Evolutionary conservation across 495 filamentous ascomycete genomes (phyloP).

Genomic region (Podospora conica): DNA sequence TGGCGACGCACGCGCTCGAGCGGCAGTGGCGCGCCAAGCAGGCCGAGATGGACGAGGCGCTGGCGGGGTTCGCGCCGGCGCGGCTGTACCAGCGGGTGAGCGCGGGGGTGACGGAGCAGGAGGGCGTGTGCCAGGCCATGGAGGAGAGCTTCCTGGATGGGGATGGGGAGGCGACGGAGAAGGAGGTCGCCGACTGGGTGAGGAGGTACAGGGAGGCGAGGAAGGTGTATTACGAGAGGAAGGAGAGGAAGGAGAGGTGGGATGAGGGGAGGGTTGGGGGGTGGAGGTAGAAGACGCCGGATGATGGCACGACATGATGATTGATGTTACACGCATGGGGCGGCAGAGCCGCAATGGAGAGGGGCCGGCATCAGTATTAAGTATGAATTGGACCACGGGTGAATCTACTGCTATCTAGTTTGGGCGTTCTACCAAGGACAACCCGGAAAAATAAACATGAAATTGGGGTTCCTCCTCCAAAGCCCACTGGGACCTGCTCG

Average conservation of each 20-base stretch:
- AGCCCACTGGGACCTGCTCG: not conserved
- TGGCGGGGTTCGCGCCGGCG: conserved; percentile 78
- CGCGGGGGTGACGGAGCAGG: conserved; percentile 74
- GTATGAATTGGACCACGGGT: not conserved
- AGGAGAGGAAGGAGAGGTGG: conserved; percentile 84
- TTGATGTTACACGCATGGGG: not conserved
- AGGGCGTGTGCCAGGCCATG: conserved; percentile 69
- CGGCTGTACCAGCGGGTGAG: conserved; percentile 72
- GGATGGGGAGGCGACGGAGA: conserved; percentile 51
- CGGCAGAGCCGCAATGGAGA: not conserved
- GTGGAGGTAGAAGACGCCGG: conserved; percentile 58
- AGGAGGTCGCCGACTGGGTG: conserved; percentile 79
- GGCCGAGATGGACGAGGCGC: conserved; percentile 74
- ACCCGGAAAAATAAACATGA: not conserved
- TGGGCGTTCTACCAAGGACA: not conserved
- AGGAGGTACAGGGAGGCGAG: conserved; percentile 69
- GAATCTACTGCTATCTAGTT: not conserved
- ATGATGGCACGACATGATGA: not conserved
- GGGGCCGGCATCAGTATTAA: not conserved
- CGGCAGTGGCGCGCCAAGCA: conserved; percentile 87
- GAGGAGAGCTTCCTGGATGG: conserved; percentile 84
- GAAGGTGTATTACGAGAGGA: conserved; percentile 64
- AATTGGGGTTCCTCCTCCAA: not conserved
- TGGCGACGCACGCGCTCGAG: conserved; percentile 78
- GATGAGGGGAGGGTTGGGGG: conserved; percentile 91